Evolutionary conservation across 106 monocot species (phyloP), one percentile per base, ranked within the genome.

Genomic region (Agapanthus africanus): DNA sequence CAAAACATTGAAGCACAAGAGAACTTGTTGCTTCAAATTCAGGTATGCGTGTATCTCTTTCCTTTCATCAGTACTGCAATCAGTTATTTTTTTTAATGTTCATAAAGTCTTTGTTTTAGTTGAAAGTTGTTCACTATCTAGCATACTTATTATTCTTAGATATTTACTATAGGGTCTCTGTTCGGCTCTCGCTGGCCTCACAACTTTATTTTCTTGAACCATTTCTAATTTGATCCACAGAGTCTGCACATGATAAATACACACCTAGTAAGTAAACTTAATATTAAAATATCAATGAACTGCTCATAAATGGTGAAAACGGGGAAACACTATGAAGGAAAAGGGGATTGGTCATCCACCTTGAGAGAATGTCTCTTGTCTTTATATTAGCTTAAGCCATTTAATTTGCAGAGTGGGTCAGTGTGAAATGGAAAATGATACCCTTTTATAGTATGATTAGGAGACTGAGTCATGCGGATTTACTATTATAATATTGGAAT

Each of bases 1-100:
- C 83, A 93, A 65, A 93, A 93, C 69, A 87, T 93, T 50, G 93
- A 79, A 54, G 86, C 93, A 27, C 89, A 93, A 69, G 84, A 90
- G 68, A 88, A 84, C 31, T 40, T 90, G 27, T 75, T 94, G 69
- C 73, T 87, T 63, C 94, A 90, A 74, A 88, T 88, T 54, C 88
- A 88, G 66, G 68, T 35, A 49, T 35, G 27, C 61, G 7, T 61
- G n/a, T 35, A n/a, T n/a, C n/a, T 3, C 35, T 61, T 7, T 61
- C 35, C 18, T 61, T 7, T 16, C 51, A 86, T 36, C 82, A 76
- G 81, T 84, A 49, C 18, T 61, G 35, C 19, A 19, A 11, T 19
- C 4, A n/a, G 33, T 61, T 36, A 61, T 28, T 1, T 56, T n/a
- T n/a, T 36, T 10, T 3, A 19, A 35, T 61, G 36, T n/a, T 61